Percentiles rank a stretch among this genome's conserved stretches.
phyloP scores from a whole-genome alignment of 2,329 filamentous ascomycete genomes.

The Ophiocordyceps camponoti-leonardi region DNA sequence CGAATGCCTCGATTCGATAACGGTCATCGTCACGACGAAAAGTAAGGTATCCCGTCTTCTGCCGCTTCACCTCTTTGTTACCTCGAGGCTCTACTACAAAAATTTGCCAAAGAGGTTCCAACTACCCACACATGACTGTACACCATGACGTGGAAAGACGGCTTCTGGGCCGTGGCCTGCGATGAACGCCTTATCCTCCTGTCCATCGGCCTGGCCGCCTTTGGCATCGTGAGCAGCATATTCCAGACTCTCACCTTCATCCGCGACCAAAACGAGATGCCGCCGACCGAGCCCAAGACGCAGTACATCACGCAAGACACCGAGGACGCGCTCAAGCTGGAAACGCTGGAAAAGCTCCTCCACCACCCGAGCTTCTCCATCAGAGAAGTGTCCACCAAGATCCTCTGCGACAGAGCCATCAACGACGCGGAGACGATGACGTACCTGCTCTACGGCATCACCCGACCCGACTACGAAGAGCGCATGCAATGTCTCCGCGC shows the following conservation, averaged over 20 bases:
- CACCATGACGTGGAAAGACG: slow-evolving; percentile 20
- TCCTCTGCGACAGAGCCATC: slow-evolving; percentile 36
- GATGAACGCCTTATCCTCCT: slow-evolving; percentile 37
- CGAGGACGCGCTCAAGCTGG: slow-evolving; percentile 50
- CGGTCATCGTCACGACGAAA: too few species aligned
- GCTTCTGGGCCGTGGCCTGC: slow-evolving; percentile 16
- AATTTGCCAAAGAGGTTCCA: too few species aligned
- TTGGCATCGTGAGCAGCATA: slow-evolving; percentile 39
- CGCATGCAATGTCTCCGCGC: slow-evolving; percentile 39
- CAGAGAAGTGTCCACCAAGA: slow-evolving; percentile 47
- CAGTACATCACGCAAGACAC: slow-evolving; percentile 61
- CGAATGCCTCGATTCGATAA: too few species aligned
- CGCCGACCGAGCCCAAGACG: slow-evolving; percentile 44
- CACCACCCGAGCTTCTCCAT: slow-evolving; percentile 58
- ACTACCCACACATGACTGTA: too few species aligned
- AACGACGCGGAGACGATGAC: slow-evolving; percentile 37
- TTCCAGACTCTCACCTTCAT: slow-evolving; percentile 39
- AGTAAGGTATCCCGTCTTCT: too few species aligned
- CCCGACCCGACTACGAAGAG: slow-evolving; percentile 38
- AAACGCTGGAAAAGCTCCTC: slow-evolving; percentile 50
- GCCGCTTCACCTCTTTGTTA: too few species aligned
- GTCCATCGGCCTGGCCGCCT: slow-evolving; percentile 38
- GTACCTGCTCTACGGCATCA: slow-evolving; percentile 38
- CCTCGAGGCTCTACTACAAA: too few species aligned
- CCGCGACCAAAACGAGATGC: slow-evolving; percentile 48